phyloP scores from a whole-genome alignment of 2,329 filamentous ascomycete genomes.

The Zopfia rhizophila region DNA sequence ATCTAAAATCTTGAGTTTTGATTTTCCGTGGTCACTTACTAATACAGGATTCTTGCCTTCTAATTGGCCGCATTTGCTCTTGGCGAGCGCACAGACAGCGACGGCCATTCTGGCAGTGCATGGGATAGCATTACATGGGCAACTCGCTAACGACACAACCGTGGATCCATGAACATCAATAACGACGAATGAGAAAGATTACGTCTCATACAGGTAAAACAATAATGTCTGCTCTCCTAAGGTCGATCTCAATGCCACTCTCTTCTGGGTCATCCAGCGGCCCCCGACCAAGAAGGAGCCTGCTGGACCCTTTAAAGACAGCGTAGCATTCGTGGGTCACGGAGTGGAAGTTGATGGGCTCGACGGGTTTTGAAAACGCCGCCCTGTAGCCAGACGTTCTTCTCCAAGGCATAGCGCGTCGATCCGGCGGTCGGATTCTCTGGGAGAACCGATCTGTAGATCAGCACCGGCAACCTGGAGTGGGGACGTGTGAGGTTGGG shows the following conservation, averaged over 20 bases:
- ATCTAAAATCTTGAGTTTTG: too few species aligned
- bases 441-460: slow-evolving; percentile 41
- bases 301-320: slow-evolving; percentile 26
- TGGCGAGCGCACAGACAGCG: too few species aligned
- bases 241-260: slow-evolving; percentile 21
- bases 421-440: slow-evolving; percentile 27
- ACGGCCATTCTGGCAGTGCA: too few species aligned
- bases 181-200: neutral
- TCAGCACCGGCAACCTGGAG: slow-evolving; percentile 35
- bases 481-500: slow-evolving; percentile 34
- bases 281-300: slow-evolving; percentile 22
- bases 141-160: too few species aligned
- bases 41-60: too few species aligned
- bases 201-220: slow-evolving; percentile 24
- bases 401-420: slow-evolving; percentile 23
- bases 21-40: too few species aligned
- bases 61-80: too few species aligned
- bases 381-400: slow-evolving; percentile 32
- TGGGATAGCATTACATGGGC: too few species aligned
- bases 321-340: slow-evolving; percentile 38
- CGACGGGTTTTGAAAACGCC: slow-evolving; percentile 32
- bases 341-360: slow-evolving; percentile 34
- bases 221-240: slow-evolving; percentile 21
- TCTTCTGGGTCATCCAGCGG: slow-evolving; percentile 21
- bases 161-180: neutral